A percentile compares a stretch with the other conserved stretches of the same genome.
Conservation (phyloP, 2,329 filamentous ascomycete species). For the Blastomyces emzantsi region DNA sequence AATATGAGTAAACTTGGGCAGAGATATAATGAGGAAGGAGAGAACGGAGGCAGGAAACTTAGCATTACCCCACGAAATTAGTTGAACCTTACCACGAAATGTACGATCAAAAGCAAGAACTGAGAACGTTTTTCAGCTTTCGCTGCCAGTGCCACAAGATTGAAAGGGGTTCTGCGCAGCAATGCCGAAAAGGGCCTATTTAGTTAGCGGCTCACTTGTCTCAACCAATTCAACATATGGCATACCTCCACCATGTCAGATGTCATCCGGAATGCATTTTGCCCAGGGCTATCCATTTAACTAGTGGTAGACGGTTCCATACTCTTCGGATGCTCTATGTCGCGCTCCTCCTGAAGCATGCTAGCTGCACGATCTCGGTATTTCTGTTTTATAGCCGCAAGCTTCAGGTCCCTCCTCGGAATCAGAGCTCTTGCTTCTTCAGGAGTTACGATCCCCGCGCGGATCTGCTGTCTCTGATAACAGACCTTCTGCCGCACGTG, state of each 20-base stretch:
- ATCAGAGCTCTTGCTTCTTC: constrained; percentile 4
- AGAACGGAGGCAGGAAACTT: not conserved
- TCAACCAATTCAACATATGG: not conserved
- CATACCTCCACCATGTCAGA: not conserved
- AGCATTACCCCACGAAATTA: not conserved
- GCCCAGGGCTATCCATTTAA: not conserved
- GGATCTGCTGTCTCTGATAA: constrained; percentile 2
- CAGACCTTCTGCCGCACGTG: not conserved
- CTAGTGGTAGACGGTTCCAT: not conserved
- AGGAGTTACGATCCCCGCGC: constrained; percentile 4
- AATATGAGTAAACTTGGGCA: not conserved
- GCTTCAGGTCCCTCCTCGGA: constrained; percentile 4
- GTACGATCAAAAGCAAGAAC: not conserved
- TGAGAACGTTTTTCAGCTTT: not conserved
- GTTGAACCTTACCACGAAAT: not conserved
- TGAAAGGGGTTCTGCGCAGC: not conserved
- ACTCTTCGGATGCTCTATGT: not conserved
- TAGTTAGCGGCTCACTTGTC: not conserved
- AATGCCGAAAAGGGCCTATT: not conserved
- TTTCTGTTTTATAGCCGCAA: constrained; percentile 1
- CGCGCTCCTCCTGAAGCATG: not conserved
- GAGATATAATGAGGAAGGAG: not conserved
- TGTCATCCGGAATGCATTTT: not conserved
- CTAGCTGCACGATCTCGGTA: not conserved
- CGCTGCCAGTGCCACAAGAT: not conserved